These are phyloP conservation scores for Daldinia decipiens DNA, from an alignment of 495 filamentous ascomycete species.

Conservation along the genomic window DNA sequence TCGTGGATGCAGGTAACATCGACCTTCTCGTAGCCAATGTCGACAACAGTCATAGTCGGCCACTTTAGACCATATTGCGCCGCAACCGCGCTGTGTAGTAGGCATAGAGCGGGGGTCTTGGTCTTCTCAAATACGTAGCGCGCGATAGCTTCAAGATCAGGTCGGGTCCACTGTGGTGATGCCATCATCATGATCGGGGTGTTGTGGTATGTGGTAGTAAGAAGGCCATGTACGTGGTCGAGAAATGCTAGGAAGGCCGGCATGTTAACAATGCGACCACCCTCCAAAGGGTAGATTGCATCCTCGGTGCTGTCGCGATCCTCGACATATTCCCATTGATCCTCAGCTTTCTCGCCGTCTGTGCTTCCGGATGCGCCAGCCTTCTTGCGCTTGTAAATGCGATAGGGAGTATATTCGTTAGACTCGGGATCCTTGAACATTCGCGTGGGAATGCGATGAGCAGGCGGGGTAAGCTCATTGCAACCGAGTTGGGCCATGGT, in stretches of 20 bases:
- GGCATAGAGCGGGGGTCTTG: constrained; percentile 86
- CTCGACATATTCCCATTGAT: constrained; percentile 76
- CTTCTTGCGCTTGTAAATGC: constrained; percentile 77
- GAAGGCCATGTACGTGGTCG: constrained; percentile 82
- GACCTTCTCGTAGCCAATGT: constrained; percentile 89
- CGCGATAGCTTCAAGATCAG: constrained; percentile 82
- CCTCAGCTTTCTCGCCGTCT: constrained; percentile 43
- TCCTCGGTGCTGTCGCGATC: constrained; percentile 87
- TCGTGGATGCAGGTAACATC: constrained; percentile 91
- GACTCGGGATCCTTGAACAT: constrained; percentile 88
- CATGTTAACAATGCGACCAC: constrained; percentile 88
- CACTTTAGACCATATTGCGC: constrained; percentile 84
- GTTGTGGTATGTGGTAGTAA: constrained; percentile 88
- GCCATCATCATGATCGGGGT: constrained; percentile 90
- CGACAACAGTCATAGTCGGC: constrained; percentile 80
- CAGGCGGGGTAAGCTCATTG: constrained; percentile 89
- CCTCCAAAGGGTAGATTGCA: constrained; percentile 84
- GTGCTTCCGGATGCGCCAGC: constrained; percentile 52
- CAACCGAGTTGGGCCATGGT: constrained; percentile 94
- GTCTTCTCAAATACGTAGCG: constrained; percentile 98
- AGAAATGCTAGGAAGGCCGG: constrained; percentile 91
- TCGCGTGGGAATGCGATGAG: constrained; percentile 82
- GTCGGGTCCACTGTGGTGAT: constrained; percentile 85
- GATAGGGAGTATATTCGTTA: constrained; percentile 85
- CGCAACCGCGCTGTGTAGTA: constrained; percentile 87